A percentile compares a stretch with the other conserved stretches of the same genome.
Conservation (phyloP, 257 asterid genomes). For the Jaltomata sinuosa region DNA sequence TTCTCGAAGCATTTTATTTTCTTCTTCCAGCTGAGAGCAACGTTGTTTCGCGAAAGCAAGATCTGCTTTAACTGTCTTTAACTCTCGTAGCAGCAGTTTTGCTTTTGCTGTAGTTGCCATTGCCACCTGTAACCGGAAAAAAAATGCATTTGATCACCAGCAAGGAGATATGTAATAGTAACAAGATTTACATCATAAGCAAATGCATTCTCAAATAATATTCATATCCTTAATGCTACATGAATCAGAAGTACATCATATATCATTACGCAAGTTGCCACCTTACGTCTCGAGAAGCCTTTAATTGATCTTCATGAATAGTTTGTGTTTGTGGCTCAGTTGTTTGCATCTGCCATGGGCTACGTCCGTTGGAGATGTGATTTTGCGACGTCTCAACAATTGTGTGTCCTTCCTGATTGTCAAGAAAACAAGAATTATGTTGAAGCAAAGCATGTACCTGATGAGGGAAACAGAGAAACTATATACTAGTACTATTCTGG, state of each 20-base stretch:
- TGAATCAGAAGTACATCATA: not conserved
- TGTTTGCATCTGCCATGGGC: slow-evolving; percentile 15
- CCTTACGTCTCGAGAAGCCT: slow-evolving; percentile 99
- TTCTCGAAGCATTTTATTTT: slow-evolving; percentile 75
- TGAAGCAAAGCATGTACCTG: not conserved
- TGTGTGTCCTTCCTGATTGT: slow-evolving; percentile 61
- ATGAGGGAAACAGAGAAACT: not conserved
- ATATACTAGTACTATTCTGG: not conserved
- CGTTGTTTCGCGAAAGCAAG: slow-evolving; percentile 76
- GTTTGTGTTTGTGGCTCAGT: slow-evolving; percentile 16
- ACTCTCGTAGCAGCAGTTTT: slow-evolving; percentile 78
- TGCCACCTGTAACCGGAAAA: slow-evolving; percentile 54
- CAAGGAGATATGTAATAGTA: not conserved
- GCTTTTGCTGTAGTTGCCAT: slow-evolving; percentile 99
- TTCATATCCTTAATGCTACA: not conserved
- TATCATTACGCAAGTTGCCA: slow-evolving; percentile 31
- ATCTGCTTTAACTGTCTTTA: slow-evolving; percentile 86
- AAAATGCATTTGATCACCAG: slow-evolving; percentile 12
- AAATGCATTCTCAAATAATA: not conserved
- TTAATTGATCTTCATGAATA: slow-evolving; percentile 66
- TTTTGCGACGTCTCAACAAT: slow-evolving; percentile 38
- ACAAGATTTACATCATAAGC: not conserved
- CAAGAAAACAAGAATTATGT: not conserved
- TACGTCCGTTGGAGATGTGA: slow-evolving; percentile 2
- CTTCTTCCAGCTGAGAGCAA: slow-evolving; percentile 92